Percentiles rank a stretch among this genome's conserved stretches.
Conservation (phyloP, 1,284 basidiomycete species). For the Veloboletus limbatus region DNA sequence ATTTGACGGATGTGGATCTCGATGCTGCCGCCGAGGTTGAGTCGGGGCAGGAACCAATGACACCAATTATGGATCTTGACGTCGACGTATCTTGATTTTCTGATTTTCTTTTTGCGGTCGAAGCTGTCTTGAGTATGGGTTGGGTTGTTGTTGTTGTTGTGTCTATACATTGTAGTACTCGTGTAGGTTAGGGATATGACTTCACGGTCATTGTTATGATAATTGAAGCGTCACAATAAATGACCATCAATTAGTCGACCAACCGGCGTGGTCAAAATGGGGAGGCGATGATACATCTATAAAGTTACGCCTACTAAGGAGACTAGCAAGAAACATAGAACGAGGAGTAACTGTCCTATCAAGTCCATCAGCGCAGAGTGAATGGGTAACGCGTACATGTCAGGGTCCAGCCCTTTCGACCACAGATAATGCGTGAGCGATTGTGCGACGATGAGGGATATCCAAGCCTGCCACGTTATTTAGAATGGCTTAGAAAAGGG, state of each 20-base stretch:
- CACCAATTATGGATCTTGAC: slow-evolving; percentile 33
- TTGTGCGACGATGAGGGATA: slow-evolving; percentile 70
- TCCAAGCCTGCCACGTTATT: slow-evolving; percentile 48
- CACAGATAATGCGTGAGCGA: slow-evolving; percentile 78
- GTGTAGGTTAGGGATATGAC: too few relatives aligned
- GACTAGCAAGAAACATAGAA: slow-evolving; percentile 69
- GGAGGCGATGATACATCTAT: slow-evolving; percentile 10
- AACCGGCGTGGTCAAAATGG: too few relatives aligned
- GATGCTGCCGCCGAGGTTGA: slow-evolving; percentile 29
- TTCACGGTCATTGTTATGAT: too few relatives aligned
- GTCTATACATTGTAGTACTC: too few relatives aligned
- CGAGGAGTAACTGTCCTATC: slow-evolving; percentile 83
- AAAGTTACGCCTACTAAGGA: slow-evolving; percentile 35
- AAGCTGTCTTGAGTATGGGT: too few relatives aligned
- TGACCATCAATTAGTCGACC: too few relatives aligned
- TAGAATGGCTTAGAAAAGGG: not conserved
- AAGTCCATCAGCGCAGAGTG: slow-evolving; percentile 91
- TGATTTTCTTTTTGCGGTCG: too few relatives aligned
- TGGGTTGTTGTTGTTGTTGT: too few relatives aligned
- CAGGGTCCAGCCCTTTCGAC: slow-evolving; percentile 83
- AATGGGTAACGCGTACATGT: slow-evolving; percentile 90
- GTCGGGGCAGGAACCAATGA: slow-evolving; percentile 32
- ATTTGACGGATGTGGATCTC: slow-evolving; percentile 28
- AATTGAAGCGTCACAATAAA: too few relatives aligned
- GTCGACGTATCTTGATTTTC: slow-evolving; percentile 31